Conservation (phyloP, 2,329 filamentous ascomycete genomes). For the Trichoderma arundinaceum region DNA sequence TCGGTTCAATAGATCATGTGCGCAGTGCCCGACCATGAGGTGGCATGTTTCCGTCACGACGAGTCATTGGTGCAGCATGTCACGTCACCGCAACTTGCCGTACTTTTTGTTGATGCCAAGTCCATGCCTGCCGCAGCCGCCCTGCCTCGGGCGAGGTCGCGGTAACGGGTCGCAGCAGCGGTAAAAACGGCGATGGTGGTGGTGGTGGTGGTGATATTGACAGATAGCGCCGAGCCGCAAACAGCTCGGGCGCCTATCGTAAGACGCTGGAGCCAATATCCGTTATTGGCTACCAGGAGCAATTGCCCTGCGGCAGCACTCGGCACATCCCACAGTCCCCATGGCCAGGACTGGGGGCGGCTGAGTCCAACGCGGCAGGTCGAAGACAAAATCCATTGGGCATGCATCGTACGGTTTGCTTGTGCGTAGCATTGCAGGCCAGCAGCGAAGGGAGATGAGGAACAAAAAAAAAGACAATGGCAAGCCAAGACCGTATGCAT, state of each 20-base stretch:
- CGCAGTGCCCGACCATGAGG: slow-evolving; percentile 10
- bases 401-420: slow-evolving; percentile 14
- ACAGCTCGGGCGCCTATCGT: slow-evolving; percentile 23
- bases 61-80: slow-evolving; percentile 22
- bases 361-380: slow-evolving; percentile 8
- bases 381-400: not conserved
- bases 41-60: slow-evolving; percentile 22
- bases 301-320: not conserved
- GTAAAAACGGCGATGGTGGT: not conserved
- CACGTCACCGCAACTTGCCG: slow-evolving; percentile 26
- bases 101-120: not conserved
- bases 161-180: slow-evolving; percentile 8
- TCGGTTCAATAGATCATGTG: slow-evolving; percentile 30
- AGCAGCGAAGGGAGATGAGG: not conserved
- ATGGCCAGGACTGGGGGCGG: not conserved
- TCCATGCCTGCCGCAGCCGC: not conserved
- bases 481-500: slow-evolving; percentile 8
- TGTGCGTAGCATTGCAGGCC: not conserved
- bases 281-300: slow-evolving; percentile 21
- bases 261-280: not conserved
- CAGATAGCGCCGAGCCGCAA: slow-evolving; percentile 29
- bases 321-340: not conserved
- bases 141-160: slow-evolving; percentile 8
- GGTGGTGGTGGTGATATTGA: slow-evolving; percentile 14
- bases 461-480: not conserved